These are phyloP conservation scores for Pseudomonodictys pantanalensis DNA, from an alignment of 495 filamentous ascomycete species.

Conservation along the genomic window DNA sequence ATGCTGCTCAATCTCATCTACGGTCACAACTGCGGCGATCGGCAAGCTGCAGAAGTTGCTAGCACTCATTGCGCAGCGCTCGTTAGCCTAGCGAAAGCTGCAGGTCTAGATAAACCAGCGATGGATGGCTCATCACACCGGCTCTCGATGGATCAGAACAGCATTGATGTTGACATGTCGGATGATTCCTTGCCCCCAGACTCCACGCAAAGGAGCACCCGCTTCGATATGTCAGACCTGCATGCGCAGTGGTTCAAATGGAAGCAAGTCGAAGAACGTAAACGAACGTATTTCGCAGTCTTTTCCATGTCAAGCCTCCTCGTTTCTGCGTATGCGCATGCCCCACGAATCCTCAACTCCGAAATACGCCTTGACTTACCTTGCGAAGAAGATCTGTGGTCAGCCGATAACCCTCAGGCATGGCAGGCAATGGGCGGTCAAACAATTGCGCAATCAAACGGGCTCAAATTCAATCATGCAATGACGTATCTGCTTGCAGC, in stretches of 20 bases:
- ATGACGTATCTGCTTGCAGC: constrained; percentile 76
- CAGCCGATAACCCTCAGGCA: constrained; percentile 71
- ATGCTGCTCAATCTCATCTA: constrained; percentile 98
- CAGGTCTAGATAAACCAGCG: constrained; percentile 63
- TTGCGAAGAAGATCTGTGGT: constrained; percentile 90
- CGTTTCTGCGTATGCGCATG: constrained; percentile 88
- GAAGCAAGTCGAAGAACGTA: constrained; percentile 86
- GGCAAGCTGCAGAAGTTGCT: constrained; percentile 83
- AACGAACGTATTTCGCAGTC: constrained; percentile 88
- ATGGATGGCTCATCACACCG: constrained; percentile 10
- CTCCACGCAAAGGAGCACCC: constrained; percentile 9
- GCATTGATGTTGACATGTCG: constrained; percentile 36
- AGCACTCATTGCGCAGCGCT: constrained; percentile 87
- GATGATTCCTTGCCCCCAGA: constrained; percentile 30
- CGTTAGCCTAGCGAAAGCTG: constrained; percentile 85
- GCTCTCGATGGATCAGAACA: constrained; percentile 4
- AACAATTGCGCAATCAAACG: constrained; percentile 60
- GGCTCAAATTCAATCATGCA: constrained; percentile 69
- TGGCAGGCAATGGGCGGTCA: constrained; percentile 78
- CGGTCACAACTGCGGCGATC: constrained; percentile 92
- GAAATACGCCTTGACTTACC: constrained; percentile 89
- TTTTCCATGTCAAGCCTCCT: constrained; percentile 88
- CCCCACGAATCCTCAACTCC: constrained; percentile 87
- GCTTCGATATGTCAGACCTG: constrained; percentile 50
- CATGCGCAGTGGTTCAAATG: constrained; percentile 83